Percentiles rank a stretch among this genome's conserved stretches.
phyloP scores from a whole-genome alignment of 2,329 filamentous ascomycete genomes.

The Aspergillus melleus region DNA sequence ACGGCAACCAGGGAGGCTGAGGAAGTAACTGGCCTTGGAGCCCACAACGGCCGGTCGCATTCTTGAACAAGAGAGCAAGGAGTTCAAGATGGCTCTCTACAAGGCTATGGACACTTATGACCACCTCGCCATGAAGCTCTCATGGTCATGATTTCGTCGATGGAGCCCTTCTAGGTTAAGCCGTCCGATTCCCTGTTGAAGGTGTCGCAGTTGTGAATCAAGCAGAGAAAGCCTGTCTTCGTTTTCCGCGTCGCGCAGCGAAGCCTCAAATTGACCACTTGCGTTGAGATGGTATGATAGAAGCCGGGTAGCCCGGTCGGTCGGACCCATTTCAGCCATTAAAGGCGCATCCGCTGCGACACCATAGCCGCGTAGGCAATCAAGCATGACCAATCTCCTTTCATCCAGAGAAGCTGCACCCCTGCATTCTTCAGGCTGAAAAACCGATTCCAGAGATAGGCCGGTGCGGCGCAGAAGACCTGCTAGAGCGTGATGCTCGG shows the following conservation, averaged over 20 bases:
- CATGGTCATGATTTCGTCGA: slow-evolving; percentile 30
- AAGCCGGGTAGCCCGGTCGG: slow-evolving; percentile 34
- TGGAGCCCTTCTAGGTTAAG: slow-evolving; percentile 35
- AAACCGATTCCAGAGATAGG: slow-evolving; percentile 28
- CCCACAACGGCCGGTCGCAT: not conserved
- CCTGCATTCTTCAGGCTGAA: slow-evolving; percentile 22
- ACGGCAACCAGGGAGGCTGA: not conserved
- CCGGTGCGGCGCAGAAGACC: slow-evolving; percentile 36
- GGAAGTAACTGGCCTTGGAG: not conserved
- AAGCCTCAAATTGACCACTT: slow-evolving; percentile 29
- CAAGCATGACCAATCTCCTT: slow-evolving; percentile 30
- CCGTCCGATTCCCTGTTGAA: slow-evolving; percentile 36
- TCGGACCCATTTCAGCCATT: slow-evolving; percentile 27
- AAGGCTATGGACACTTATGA: not conserved
- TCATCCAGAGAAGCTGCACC: slow-evolving; percentile 26
- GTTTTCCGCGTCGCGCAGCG: slow-evolving; percentile 29
- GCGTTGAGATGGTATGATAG: slow-evolving; percentile 32
- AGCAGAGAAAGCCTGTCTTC: slow-evolving; percentile 28
- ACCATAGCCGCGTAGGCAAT: slow-evolving; percentile 28
- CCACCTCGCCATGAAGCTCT: slow-evolving; percentile 38
- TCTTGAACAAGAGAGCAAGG: not conserved
- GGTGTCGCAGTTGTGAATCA: slow-evolving; percentile 28
- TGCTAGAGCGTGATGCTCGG: slow-evolving; percentile 29
- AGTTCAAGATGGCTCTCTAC: slow-evolving; percentile 6
- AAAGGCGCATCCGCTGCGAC: slow-evolving; percentile 33